Conservation (phyloP, 2,329 filamentous ascomycete genomes). For the Uncinocarpus reesii region DNA sequence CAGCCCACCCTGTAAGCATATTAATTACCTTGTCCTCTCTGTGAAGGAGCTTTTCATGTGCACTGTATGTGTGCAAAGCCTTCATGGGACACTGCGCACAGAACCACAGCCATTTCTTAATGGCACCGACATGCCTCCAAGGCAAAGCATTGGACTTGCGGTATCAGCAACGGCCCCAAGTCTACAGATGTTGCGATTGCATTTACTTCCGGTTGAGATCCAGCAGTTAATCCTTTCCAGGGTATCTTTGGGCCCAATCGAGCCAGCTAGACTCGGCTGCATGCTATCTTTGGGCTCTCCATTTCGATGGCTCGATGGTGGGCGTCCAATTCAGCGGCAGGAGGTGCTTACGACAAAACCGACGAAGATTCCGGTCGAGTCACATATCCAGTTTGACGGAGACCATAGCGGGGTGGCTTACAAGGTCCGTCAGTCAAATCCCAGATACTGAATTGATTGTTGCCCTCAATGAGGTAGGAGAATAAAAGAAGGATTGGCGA, state of each 20-base stretch:
- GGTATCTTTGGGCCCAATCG: constrained; percentile 19
- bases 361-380: constrained; percentile 17
- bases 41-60: too few relatives aligned
- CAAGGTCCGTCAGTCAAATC: too few relatives aligned
- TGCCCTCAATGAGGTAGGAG: too few relatives aligned
- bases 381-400: constrained; percentile 20
- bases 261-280: constrained; percentile 20
- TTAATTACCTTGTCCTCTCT: too few relatives aligned
- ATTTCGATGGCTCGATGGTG: constrained; percentile 18
- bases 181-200: constrained; percentile 13
- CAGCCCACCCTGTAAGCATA: too few relatives aligned
- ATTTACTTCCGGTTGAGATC: constrained; percentile 19
- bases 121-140: not conserved
- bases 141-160: constrained; percentile 13
- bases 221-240: constrained; percentile 20
- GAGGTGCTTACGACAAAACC: constrained; percentile 15
- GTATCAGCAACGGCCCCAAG: constrained; percentile 14
- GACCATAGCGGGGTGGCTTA: constrained; percentile 19
- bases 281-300: constrained; percentile 17
- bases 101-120: too few relatives aligned
- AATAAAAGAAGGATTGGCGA: too few relatives aligned
- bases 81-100: too few relatives aligned
- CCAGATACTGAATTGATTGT: too few relatives aligned
- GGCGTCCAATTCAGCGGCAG: constrained; percentile 18
- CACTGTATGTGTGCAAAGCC: too few relatives aligned